Percentiles rank a stretch among this genome's conserved stretches.
Evolutionary conservation across 1,284 basidiomycete genomes (phyloP).

Genomic region (Boletus sp.): DNA sequence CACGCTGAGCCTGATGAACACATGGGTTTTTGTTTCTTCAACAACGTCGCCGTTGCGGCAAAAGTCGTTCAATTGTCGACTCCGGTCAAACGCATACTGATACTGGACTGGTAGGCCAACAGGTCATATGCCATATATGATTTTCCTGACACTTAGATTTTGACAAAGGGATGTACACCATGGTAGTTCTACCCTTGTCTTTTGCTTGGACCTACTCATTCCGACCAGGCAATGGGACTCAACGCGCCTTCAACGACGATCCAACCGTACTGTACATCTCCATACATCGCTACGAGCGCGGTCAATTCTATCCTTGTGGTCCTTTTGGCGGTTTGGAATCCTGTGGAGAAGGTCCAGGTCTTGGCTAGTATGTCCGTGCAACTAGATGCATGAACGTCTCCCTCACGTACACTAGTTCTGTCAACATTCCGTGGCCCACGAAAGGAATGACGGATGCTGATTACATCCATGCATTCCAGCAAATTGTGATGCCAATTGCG

Average conservation of each 20-base stretch:
- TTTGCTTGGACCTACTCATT: constrained; percentile 10
- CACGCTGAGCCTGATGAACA: constrained; percentile 97
- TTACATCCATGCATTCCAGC: constrained; percentile 95
- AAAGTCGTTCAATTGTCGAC: constrained; percentile 73
- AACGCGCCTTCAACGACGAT: constrained; percentile 91
- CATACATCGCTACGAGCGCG: constrained; percentile 90
- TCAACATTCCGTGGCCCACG: constrained; percentile 95
- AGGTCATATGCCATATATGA: constrained; percentile 4
- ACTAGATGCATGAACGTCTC: not conserved
- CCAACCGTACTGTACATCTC: constrained; percentile 93
- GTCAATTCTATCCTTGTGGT: constrained; percentile 89
- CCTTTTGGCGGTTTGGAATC: constrained; percentile 84
- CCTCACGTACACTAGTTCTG: constrained; percentile 53
- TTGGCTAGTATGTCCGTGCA: constrained; percentile 68
- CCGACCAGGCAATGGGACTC: constrained; percentile 86
- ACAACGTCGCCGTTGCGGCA: constrained; percentile 94
- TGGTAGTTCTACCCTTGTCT: constrained; percentile 44
- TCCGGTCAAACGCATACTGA: constrained; percentile 75
- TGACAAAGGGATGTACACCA: constrained; percentile 91
- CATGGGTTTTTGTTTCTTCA: constrained; percentile 99
- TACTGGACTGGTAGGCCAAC: constrained; percentile 85
- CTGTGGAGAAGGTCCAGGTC: constrained; percentile 78
- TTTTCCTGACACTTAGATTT: constrained; percentile 12
- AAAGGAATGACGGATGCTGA: constrained; percentile 91
- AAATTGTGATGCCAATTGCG: constrained; percentile 95